Conservation (phyloP, 2,329 filamentous ascomycete genomes). For the Monascus ruber region DNA sequence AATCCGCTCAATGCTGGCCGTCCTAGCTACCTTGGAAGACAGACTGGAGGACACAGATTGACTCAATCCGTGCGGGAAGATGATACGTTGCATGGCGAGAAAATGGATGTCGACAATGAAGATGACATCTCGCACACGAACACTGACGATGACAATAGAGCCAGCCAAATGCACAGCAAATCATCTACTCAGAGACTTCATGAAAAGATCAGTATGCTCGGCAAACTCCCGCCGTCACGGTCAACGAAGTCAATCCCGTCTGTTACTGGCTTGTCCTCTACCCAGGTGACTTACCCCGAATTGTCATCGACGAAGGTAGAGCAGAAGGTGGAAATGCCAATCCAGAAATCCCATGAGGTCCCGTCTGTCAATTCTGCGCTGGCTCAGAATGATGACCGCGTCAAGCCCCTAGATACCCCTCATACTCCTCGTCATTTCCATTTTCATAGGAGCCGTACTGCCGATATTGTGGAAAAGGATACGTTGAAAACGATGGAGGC, state of each 20-base stretch:
- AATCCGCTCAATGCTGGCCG: conserved; percentile 45
- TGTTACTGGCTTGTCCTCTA: conserved; percentile 13
- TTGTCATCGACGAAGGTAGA: conserved; percentile 18
- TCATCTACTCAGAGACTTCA: conserved; percentile 89
- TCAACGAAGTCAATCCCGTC: conserved; percentile 36
- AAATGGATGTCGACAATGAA: conserved; percentile 43
- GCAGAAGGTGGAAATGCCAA: conserved; percentile 13
- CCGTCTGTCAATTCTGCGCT: conserved; percentile 11
- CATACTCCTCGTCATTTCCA: conserved; percentile 33
- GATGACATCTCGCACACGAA: conserved; percentile 41
- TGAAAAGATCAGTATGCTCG: conserved; percentile 75
- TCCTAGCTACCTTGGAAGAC: conserved; percentile 61
- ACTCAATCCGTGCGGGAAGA: conserved; percentile 25
- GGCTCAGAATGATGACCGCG: conserved; percentile 48
- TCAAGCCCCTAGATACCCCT: conserved; percentile 37
- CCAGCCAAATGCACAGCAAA: conserved; percentile 58
- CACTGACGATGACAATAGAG: conserved; percentile 37
- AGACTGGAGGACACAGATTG: conserved; percentile 50
- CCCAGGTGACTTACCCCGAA: conserved; percentile 27
- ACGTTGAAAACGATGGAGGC: neutral
- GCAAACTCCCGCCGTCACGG: conserved; percentile 40
- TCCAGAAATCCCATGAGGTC: conserved; percentile 11
- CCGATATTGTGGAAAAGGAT: conserved; percentile 49
- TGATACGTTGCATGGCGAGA: conserved; percentile 35
- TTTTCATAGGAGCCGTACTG: conserved; percentile 49